Evolutionary conservation across 148 eudicot genomes (phyloP).

Genomic region (Rhododendron williamsianum): DNA sequence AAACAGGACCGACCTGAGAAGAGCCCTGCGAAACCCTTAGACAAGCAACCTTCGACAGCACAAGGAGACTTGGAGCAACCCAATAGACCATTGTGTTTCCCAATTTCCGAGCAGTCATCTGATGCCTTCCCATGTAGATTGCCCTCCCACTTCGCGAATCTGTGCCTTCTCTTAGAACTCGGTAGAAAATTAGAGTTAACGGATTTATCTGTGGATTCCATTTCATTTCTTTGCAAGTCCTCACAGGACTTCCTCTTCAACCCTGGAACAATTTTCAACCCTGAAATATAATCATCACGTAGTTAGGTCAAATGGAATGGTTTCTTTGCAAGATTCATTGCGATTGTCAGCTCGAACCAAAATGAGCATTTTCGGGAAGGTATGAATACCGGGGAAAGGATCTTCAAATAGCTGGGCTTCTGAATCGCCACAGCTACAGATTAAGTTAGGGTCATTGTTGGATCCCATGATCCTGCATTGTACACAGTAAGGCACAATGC

Average conservation of each 20-base stretch:
- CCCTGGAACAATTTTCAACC: conserved; percentile 66
- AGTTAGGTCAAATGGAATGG: background rate
- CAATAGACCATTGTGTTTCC: conserved; percentile 23
- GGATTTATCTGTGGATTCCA: conserved; percentile 25
- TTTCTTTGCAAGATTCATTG: background rate
- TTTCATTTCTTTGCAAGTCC: conserved; percentile 26
- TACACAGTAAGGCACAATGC: background rate
- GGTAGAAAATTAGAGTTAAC: conserved; percentile 2
- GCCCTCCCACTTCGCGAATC: conserved; percentile 9
- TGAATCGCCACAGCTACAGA: conserved; percentile 52
- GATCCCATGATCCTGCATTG: conserved; percentile 56
- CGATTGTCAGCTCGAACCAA: background rate
- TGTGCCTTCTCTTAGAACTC: conserved; percentile 40
- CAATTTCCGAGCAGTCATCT: conserved; percentile 22
- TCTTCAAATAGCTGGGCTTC: conserved; percentile 42
- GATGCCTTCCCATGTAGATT: conserved; percentile 10
- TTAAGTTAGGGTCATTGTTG: conserved; percentile 24
- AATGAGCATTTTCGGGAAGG: background rate
- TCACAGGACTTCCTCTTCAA: conserved; percentile 55
- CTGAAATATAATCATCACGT: conserved; percentile 25
- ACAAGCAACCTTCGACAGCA: conserved; percentile 60
- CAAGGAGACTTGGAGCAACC: conserved; percentile 41
- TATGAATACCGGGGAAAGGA: conserved; percentile 48
- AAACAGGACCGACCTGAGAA: conserved; percentile 36
- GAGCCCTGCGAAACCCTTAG: conserved; percentile 71